Conservation (phyloP, 129 eudicot genomes). For the Smallanthus sonchifolius region DNA sequence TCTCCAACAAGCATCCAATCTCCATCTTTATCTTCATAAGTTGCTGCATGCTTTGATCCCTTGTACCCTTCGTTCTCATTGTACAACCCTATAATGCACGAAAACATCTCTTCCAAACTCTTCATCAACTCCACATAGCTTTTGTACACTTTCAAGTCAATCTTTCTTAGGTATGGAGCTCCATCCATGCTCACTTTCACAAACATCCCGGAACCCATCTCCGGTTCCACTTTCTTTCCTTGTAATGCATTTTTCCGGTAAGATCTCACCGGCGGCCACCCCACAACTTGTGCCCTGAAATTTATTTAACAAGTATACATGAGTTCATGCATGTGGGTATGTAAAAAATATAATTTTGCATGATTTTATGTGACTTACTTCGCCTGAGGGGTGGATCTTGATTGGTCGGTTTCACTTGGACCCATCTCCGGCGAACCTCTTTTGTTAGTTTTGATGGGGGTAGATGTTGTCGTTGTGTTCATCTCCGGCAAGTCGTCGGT, state of each 20-base stretch:
- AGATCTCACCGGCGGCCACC: conserved; percentile 90
- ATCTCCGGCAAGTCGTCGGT: conserved; percentile 38
- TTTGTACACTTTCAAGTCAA: conserved; percentile 66
- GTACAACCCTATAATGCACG: conserved; percentile 59
- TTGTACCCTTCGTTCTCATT: conserved; percentile 57
- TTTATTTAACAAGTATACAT: conserved; percentile 1
- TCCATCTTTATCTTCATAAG: conserved; percentile 91
- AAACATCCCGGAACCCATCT: conserved; percentile 42
- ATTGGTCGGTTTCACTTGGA: conserved; percentile 15
- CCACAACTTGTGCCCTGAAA: conserved; percentile 78
- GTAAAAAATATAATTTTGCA: background rate
- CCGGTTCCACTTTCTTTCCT: conserved; percentile 45
- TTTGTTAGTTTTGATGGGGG: conserved; percentile 39
- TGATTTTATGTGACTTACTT: conserved; percentile 46
- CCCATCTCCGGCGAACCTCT: conserved; percentile 55
- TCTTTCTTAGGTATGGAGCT: conserved; percentile 82
- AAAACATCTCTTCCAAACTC: conserved; percentile 65
- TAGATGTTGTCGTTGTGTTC: conserved; percentile 14
- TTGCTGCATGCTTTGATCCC: conserved; percentile 66
- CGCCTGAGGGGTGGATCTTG: conserved; percentile 39
- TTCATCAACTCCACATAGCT: conserved; percentile 61
- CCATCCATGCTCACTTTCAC: conserved; percentile 98
- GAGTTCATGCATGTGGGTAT: conserved; percentile 1
- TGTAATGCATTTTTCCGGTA: conserved; percentile 54
- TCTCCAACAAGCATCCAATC: conserved; percentile 97